A percentile compares a stretch with the other conserved stretches of the same genome.
Conservation (phyloP, 106 monocot species). For the Dendrobium catenatum region DNA sequence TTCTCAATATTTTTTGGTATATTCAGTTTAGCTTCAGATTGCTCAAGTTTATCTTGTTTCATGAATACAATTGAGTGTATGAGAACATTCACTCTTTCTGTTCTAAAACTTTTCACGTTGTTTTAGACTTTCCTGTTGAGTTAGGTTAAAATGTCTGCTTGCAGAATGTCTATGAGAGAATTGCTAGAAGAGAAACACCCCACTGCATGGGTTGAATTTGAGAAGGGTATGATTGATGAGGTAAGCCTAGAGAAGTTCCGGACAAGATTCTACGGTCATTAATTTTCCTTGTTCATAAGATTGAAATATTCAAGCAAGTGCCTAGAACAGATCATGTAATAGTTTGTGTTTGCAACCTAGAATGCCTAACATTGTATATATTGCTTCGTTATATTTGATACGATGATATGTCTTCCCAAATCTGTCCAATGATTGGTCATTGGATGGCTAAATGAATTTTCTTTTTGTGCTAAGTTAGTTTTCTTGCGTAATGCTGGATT, state of each 20-base stretch:
- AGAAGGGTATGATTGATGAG: constrained; percentile 84
- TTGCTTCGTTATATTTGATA: background rate
- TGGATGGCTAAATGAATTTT: background rate
- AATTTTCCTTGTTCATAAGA: background rate
- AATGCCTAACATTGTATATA: background rate
- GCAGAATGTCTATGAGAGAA: constrained; percentile 86
- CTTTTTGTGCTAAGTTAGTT: background rate
- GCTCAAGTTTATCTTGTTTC: background rate
- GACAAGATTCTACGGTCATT: background rate
- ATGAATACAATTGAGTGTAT: background rate
- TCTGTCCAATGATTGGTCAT: background rate
- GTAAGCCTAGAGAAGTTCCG: constrained; percentile 22
- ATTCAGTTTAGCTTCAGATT: background rate
- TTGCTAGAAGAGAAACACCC: constrained; percentile 80
- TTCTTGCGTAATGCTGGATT: background rate
- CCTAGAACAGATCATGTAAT: background rate
- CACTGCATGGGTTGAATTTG: constrained; percentile 92
- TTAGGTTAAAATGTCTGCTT: constrained; percentile 9
- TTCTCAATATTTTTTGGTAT: background rate
- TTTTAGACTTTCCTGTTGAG: background rate
- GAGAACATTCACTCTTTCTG: background rate
- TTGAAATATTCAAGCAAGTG: background rate
- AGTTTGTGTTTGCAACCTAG: background rate
- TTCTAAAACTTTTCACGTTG: background rate
- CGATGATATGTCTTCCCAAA: background rate